Percentiles rank a stretch among this genome's conserved stretches.
phyloP scores from a whole-genome alignment of 2,329 filamentous ascomycete species.

The Sclerotinia subarctica region DNA sequence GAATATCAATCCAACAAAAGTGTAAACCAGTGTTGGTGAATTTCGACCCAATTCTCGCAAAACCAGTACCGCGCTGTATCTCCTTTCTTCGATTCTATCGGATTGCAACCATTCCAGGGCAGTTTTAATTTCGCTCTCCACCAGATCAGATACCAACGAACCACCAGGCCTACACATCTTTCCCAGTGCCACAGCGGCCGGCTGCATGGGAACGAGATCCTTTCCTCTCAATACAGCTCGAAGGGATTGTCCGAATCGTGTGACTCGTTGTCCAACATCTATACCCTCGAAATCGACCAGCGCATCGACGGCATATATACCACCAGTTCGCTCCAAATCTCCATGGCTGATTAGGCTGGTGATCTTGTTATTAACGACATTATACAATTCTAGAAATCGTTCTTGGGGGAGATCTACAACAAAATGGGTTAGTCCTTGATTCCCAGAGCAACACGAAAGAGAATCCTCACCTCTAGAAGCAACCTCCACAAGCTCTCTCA shows the following conservation, averaged over 20 bases:
- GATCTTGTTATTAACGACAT: slow-evolving; percentile 62
- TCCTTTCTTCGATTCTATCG: slow-evolving; percentile 86
- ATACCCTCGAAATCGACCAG: slow-evolving; percentile 96
- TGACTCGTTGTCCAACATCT: slow-evolving; percentile 89
- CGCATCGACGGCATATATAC: slow-evolving; percentile 85
- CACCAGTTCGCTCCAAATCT: slow-evolving; percentile 86
- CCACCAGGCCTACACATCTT: slow-evolving; percentile 90
- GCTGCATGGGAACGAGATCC: slow-evolving; percentile 85
- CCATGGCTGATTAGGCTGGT: slow-evolving; percentile 74
- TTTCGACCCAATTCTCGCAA: slow-evolving; percentile 87
- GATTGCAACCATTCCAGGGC: slow-evolving; percentile 96
- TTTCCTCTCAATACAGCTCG: slow-evolving; percentile 85
- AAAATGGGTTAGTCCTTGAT: neutral
- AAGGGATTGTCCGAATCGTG: slow-evolving; percentile 87
- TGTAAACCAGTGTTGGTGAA: slow-evolving; percentile 92
- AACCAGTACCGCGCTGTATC: slow-evolving; percentile 89
- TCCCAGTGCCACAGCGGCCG: slow-evolving; percentile 83
- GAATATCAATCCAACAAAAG: slow-evolving; percentile 91
- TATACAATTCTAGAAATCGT: slow-evolving; percentile 71
- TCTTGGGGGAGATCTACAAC: slow-evolving; percentile 70
- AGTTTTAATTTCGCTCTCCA: slow-evolving; percentile 95
- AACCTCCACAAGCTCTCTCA: slow-evolving; percentile 38
- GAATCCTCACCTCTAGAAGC: slow-evolving; percentile 36
- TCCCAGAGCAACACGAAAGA: neutral
- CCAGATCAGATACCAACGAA: slow-evolving; percentile 88